Base-by-base conservation (phyloP, 1,139 yeast species). In the Scheffersomyces titani region DNA sequence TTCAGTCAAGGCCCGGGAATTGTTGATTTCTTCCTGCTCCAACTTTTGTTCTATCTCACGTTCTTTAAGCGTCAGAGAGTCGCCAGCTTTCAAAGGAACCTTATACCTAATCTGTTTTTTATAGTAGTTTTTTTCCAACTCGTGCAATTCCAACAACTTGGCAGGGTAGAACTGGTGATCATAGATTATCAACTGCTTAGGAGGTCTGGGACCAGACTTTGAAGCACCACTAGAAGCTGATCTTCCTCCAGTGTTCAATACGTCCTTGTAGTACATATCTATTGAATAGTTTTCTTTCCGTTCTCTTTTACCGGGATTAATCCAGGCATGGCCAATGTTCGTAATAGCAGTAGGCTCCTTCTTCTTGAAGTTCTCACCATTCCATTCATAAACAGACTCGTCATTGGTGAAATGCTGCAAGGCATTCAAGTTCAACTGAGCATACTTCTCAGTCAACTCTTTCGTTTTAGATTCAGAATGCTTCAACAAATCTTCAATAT, bases 331-430 rank as follows among this genome's bases (percentile, higher is more conserved):
- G 21, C 81, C 82, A 56, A 80, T 72, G 57, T 71, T 73, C 30
- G 76, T 64, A 51, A 75, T 70, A 20, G 78, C 76, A 48, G 80
- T 70, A 51, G 76, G 73, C 47, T 80, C 81, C 63, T 87, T 87
- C 77, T 88, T 89, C 70, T 88, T 88, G 74, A 89, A 89, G 66
- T 88, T 89, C 61, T 88, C 87, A 52, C 96, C 96, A 70, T 89
- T 88, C 96, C 96, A 89, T 71, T 89, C 94, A 70, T 89, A 89
- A 6, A 90, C 92, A 1, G 92, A 87, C 57, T 78, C 84, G 51
- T 85, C 83, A 59, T 79, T 80, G 30, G 86, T 80, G 66, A 88
- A 89, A 66, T 88, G 88, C 65, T 89, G 96, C 57, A 89, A 77
- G 54, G 92, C 96, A 71, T 87, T 91, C 57, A 89, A 77, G 56